Conservation (phyloP, 192 early-diverging fungal species). For the Podila verticillata region DNA sequence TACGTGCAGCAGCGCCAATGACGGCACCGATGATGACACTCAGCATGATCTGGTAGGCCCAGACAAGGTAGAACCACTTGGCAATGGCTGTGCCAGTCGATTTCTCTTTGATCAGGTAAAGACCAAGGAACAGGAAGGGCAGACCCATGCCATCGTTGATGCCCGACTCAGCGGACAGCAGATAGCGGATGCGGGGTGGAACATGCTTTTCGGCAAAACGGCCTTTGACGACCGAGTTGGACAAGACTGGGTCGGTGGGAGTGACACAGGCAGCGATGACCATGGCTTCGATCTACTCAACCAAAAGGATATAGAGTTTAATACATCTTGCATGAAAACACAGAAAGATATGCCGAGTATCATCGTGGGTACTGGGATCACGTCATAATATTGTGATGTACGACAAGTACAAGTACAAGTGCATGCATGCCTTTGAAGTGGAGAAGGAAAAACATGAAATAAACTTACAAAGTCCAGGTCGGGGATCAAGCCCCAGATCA, state of each 20-base stretch:
- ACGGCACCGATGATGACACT: constrained; percentile 76
- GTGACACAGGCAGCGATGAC: constrained; percentile 85
- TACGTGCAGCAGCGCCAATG: constrained; percentile 75
- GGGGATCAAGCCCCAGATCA: constrained; percentile 71
- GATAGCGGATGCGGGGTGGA: constrained; percentile 75
- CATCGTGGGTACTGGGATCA: no score
- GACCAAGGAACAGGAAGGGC: constrained; percentile 83
- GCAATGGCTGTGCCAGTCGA: constrained; percentile 71
- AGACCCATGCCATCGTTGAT: constrained; percentile 70
- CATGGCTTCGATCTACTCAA: constrained; percentile 71
- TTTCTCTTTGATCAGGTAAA: constrained; percentile 71
- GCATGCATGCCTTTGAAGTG: not conserved
- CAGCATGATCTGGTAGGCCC: constrained; percentile 82
- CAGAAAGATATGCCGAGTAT: no score
- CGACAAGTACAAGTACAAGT: no score
- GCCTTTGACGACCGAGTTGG: constrained; percentile 94
- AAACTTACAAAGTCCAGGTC: constrained; percentile 62
- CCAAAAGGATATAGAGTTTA: constrained; percentile 9
- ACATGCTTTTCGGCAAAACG: constrained; percentile 93
- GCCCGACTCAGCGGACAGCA: constrained; percentile 74
- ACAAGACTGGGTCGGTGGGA: constrained; percentile 93
- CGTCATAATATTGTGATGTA: no score
- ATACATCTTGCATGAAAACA: not conserved
- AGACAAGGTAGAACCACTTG: constrained; percentile 81
- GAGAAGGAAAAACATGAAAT: not conserved